These are phyloP conservation scores for Fonsecaea pedrosoi DNA, from an alignment of 2,329 filamentous ascomycete species.

Conservation along the genomic window DNA sequence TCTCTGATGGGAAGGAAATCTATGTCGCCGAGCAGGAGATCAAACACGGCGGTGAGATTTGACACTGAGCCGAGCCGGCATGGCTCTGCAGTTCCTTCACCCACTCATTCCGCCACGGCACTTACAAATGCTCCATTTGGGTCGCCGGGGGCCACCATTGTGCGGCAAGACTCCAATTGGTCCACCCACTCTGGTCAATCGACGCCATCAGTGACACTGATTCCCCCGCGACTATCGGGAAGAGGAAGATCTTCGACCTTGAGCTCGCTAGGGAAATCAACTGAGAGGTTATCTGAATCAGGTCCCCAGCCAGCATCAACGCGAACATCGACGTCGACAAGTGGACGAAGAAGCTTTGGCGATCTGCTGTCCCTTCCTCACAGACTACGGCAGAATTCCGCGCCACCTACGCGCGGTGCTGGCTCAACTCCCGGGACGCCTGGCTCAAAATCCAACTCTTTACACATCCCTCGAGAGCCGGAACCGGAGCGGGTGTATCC, in stretches of 20 bases:
- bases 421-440: slow-evolving; percentile 67
- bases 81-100: slow-evolving; percentile 53
- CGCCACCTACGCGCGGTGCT: slow-evolving; percentile 71
- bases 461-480: slow-evolving; percentile 76
- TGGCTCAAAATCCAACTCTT: slow-evolving; percentile 80
- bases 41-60: slow-evolving; percentile 37
- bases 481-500: slow-evolving; percentile 67
- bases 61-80: slow-evolving; percentile 27
- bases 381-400: slow-evolving; percentile 81
- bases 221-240: slow-evolving; percentile 64
- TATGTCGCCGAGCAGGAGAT: slow-evolving; percentile 39
- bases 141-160: slow-evolving; percentile 53
- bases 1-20: slow-evolving; percentile 48
- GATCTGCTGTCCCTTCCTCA: slow-evolving; percentile 79
- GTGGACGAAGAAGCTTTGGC: slow-evolving; percentile 89
- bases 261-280: slow-evolving; percentile 78
- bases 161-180: slow-evolving; percentile 66
- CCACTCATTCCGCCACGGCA: slow-evolving; percentile 61
- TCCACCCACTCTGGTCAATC: slow-evolving; percentile 71
- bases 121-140: slow-evolving; percentile 56
- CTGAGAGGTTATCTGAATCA: slow-evolving; percentile 64
- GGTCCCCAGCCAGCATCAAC: slow-evolving; percentile 63
- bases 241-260: slow-evolving; percentile 87
- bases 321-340: slow-evolving; percentile 80
- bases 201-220: slow-evolving; percentile 64